Conservation (phyloP, 2,329 filamentous ascomycete species). For the Leptoxyphium fumago region DNA sequence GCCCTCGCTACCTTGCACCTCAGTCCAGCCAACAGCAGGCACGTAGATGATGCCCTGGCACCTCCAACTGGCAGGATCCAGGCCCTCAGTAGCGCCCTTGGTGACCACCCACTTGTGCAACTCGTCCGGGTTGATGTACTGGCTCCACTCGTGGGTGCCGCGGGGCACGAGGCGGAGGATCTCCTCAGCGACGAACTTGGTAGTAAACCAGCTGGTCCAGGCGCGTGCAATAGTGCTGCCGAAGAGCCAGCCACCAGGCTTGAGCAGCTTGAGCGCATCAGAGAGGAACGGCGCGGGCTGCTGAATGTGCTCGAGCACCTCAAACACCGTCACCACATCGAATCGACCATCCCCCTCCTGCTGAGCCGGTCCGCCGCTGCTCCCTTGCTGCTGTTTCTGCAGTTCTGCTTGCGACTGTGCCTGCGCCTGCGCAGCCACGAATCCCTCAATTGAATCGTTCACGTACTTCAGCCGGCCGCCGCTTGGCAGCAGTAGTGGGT, state of each 20-base stretch:
- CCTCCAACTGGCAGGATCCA: conserved; percentile 50
- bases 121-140: conserved; percentile 85
- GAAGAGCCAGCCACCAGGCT: conserved; percentile 84
- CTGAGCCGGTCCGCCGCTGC: conserved; percentile 2
- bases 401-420: conserved; percentile 12
- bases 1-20: conserved; percentile 65
- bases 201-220: conserved; percentile 79
- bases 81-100: conserved; percentile 16
- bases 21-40: conserved; percentile 78
- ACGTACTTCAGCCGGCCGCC: conserved; percentile 50
- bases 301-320: conserved; percentile 88
- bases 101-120: conserved; percentile 36
- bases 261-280: conserved; percentile 58
- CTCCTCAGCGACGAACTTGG: conserved; percentile 84
- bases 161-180: conserved; percentile 72
- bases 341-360: conserved; percentile 31
- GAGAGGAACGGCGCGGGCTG: conserved; percentile 60
- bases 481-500: conserved; percentile 48
- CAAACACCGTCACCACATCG: conserved; percentile 78
- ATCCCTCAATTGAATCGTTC: conserved; percentile 61
- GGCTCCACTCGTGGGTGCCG: conserved; percentile 91
- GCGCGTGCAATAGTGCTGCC: conserved; percentile 86
- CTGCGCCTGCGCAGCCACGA: conserved; percentile 19
- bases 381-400: too few relatives aligned
- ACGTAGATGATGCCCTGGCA: conserved; percentile 80